Evolutionary conservation across 2,329 filamentous ascomycete species (phyloP).

Genomic region (Cercospora sp.): DNA sequence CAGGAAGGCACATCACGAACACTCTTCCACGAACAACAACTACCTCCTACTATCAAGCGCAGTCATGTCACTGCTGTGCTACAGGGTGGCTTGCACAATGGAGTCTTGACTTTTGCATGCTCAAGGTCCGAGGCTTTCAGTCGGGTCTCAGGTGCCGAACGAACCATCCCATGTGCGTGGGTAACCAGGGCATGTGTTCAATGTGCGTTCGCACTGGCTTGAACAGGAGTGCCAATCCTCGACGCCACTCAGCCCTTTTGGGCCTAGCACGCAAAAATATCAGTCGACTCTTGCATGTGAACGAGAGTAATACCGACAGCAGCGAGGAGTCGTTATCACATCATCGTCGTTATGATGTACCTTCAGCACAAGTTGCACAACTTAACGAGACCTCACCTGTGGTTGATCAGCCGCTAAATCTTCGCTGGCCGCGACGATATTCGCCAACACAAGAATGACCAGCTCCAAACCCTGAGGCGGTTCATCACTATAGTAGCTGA

Average conservation of each 20-base stretch:
- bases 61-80: too few relatives aligned
- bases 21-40: too few relatives aligned
- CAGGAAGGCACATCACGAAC: neutral
- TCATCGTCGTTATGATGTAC: neutral
- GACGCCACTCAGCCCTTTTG: neutral
- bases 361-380: neutral
- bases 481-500: too few relatives aligned
- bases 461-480: too few relatives aligned
- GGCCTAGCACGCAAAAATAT: neutral
- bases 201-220: neutral
- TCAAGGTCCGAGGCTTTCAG: neutral
- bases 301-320: neutral
- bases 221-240: neutral
- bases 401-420: neutral
- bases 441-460: too few relatives aligned
- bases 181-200: neutral
- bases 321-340: neutral
- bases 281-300: neutral
- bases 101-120: neutral
- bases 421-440: too few relatives aligned
- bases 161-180: neutral
- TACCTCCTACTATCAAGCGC: too few relatives aligned
- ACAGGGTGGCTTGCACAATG: neutral
- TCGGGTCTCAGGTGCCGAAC: neutral
- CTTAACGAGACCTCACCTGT: neutral